phyloP scores from a whole-genome alignment of 2,329 filamentous ascomycete species.

The Teratosphaeriaceae sp. region DNA sequence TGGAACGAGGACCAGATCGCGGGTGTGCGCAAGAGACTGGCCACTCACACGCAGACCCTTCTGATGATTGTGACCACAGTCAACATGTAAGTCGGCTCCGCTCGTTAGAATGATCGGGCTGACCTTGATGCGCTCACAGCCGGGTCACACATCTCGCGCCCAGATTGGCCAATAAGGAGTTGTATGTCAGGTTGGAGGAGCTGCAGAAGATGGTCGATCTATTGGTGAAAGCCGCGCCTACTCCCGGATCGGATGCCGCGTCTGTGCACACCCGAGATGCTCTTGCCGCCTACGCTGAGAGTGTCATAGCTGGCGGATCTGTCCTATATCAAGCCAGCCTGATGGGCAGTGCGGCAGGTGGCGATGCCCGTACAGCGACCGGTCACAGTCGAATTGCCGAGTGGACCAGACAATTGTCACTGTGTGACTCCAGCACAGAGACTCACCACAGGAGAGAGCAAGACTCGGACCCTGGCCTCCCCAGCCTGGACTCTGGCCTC shows the following conservation, averaged over 20 bases:
- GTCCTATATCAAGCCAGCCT: too few relatives aligned
- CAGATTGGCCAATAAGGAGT: neutral
- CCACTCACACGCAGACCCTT: too few relatives aligned
- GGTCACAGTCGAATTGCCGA: too few relatives aligned
- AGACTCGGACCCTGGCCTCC: too few relatives aligned
- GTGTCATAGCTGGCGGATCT: too few relatives aligned
- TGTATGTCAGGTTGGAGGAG: neutral
- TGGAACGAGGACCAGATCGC: neutral
- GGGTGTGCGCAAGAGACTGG: neutral
- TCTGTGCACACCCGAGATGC: neutral
- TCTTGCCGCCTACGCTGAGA: neutral
- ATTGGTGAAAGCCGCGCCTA: neutral
- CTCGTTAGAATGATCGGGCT: neutral
- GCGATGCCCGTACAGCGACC: too few relatives aligned
- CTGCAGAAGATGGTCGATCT: neutral
- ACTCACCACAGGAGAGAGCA: too few relatives aligned
- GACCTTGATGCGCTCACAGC: neutral
- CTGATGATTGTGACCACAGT: neutral
- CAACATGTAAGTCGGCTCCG: neutral
- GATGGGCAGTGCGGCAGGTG: too few relatives aligned
- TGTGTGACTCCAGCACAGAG: too few relatives aligned
- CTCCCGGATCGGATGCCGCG: too few relatives aligned
- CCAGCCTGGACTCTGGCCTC: too few relatives aligned
- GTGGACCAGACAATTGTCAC: too few relatives aligned
- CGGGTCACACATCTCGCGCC: constrained; percentile 1